phyloP scores from a whole-genome alignment of 192 early-diverging fungal genomes.

The Backusella parvicylindrica region DNA sequence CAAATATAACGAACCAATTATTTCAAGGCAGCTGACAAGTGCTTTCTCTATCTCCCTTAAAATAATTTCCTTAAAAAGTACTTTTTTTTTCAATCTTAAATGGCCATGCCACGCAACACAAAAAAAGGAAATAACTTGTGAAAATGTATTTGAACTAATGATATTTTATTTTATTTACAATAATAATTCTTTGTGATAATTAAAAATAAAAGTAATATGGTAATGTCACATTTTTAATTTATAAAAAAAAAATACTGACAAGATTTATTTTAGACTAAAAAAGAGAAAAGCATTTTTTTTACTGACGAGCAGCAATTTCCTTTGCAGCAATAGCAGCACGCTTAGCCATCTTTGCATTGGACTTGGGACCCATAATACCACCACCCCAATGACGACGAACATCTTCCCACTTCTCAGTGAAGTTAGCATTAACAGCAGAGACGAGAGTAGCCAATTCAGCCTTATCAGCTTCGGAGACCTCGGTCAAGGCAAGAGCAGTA shows the following conservation, averaged over 20 bases:
- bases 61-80: not conserved
- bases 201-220: not conserved
- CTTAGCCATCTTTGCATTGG: slow-evolving; percentile 78
- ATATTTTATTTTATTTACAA: not conserved
- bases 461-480: slow-evolving; percentile 96
- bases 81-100: no score
- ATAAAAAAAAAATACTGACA: not conserved
- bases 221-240: not conserved
- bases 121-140: not conserved
- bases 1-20: not conserved
- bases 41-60: not conserved
- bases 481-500: slow-evolving; percentile 93
- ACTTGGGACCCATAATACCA: slow-evolving; percentile 95
- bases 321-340: slow-evolving; percentile 55
- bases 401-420: slow-evolving; percentile 92
- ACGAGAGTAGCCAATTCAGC: slow-evolving; percentile 80
- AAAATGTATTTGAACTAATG: not conserved
- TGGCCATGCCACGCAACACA: no score
- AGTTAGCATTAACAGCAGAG: slow-evolving; percentile 91
- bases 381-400: slow-evolving; percentile 95
- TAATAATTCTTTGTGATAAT: not conserved
- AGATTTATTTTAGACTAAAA: not conserved
- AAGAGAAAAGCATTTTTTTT: slow-evolving; percentile 9
- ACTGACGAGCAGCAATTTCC: slow-evolving; percentile 42
- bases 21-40: not conserved